Percentiles rank a stretch among this genome's conserved stretches.
Conservation (phyloP, 495 filamentous ascomycete genomes). For the Xylaria grammica region DNA sequence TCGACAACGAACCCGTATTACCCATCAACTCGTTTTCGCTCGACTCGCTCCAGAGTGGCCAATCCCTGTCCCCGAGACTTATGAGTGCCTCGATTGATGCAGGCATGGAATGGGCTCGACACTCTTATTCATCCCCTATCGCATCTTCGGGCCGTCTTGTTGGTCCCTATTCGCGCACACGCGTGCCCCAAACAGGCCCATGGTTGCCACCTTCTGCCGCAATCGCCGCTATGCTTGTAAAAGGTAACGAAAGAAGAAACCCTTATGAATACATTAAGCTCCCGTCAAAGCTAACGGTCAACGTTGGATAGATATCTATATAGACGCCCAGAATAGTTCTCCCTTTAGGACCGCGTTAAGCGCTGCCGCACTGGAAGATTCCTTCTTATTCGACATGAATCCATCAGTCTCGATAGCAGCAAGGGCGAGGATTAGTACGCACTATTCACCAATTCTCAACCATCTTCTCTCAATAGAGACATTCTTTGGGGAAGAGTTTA, state of each 20-base stretch:
- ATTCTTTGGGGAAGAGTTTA: neutral
- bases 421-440: neutral
- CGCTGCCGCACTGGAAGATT: neutral
- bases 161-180: neutral
- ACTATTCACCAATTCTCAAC: neutral
- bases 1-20: too few relatives aligned
- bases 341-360: neutral
- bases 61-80: too few relatives aligned
- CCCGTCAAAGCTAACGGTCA: neutral
- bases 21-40: too few relatives aligned
- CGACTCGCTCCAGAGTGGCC: neutral
- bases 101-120: neutral
- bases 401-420: neutral
- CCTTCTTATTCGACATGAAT: neutral
- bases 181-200: neutral
- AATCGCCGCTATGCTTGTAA: neutral
- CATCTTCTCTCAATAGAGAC: neutral
- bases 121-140: neutral
- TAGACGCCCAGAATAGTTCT: neutral
- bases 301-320: neutral
- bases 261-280: neutral
- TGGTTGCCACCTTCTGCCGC: neutral
- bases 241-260: neutral
- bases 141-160: neutral
- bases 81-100: neutral